Evolutionary conservation across 768 basidiomycete species (phyloP).

Genomic region (Phlebiopsis flavidoalba): DNA sequence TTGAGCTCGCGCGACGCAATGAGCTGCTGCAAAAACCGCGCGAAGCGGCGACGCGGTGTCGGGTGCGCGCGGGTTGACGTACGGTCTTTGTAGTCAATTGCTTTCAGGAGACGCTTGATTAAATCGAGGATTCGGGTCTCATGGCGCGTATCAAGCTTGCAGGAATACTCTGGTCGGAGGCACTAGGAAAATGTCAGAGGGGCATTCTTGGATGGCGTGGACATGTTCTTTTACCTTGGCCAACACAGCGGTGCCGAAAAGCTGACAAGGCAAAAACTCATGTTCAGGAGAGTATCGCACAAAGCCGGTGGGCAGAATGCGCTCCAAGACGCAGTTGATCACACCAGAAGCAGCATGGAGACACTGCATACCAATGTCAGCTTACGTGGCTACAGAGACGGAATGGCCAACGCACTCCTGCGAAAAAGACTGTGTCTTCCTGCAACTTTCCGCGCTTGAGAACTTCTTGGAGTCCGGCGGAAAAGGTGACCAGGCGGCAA

Average conservation of each 20-base stretch:
- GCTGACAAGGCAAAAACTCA: conserved; percentile 29
- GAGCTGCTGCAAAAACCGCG: conserved; percentile 19
- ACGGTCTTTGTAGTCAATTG: conserved; percentile 11
- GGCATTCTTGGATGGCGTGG: background rate
- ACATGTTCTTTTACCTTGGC: conserved; percentile 43
- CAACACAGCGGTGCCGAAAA: conserved; percentile 58
- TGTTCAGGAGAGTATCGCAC: conserved; percentile 50
- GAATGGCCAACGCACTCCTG: conserved; percentile 12
- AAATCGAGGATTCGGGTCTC: conserved; percentile 20
- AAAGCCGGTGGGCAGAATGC: conserved; percentile 48
- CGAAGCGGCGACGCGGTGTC: conserved; percentile 17
- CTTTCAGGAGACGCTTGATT: conserved; percentile 16
- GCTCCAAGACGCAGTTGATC: conserved; percentile 48
- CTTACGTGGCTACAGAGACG: background rate
- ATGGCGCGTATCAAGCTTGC: conserved; percentile 31
- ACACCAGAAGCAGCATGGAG: conserved; percentile 52
- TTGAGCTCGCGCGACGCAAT: conserved; percentile 4
- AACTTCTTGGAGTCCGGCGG: conserved; percentile 47
- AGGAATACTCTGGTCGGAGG: conserved; percentile 43
- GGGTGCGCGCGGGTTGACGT: conserved; percentile 15
- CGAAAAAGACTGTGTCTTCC: conserved; percentile 19
- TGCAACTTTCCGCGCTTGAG: conserved; percentile 35
- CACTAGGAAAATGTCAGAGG: conserved; percentile 9
- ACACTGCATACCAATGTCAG: conserved; percentile 27
- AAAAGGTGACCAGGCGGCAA: conserved; percentile 47